Evolutionary conservation across 768 basidiomycete species (phyloP).

Genomic region (Calocera cornea): DNA sequence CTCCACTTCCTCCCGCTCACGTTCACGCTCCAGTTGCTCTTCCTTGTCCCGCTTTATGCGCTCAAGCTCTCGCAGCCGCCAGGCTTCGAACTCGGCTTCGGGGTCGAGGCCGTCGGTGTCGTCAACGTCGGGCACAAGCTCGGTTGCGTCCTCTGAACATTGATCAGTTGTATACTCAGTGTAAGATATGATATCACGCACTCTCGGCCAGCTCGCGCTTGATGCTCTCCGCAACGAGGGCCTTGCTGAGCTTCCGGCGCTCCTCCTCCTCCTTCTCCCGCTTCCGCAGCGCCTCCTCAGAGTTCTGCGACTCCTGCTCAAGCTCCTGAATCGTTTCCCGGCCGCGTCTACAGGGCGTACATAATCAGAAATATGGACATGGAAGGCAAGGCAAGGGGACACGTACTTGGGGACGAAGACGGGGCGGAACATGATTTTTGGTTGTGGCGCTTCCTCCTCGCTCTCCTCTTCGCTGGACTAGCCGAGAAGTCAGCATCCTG

Average conservation of each 20-base stretch:
- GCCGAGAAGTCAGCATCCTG: conserved; percentile 7
- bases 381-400: not conserved
- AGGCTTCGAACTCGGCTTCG: conserved; percentile 81
- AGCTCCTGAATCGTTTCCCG: conserved; percentile 57
- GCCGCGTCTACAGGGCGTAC: conserved; percentile 41
- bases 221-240: conserved; percentile 90
- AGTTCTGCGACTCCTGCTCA: conserved; percentile 52
- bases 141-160: conserved; percentile 71
- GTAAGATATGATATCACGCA: conserved; percentile 28
- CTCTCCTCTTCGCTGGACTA: conserved; percentile 79
- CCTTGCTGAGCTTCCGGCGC: conserved; percentile 74
- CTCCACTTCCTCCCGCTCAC: conserved; percentile 84
- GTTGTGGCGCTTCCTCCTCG: conserved; percentile 66
- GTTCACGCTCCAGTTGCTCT: conserved; percentile 62
- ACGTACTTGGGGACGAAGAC: conserved; percentile 89
- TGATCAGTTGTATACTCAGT: not conserved
- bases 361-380: not conserved
- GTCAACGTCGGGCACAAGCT: conserved; percentile 73
- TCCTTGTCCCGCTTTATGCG: conserved; percentile 92
- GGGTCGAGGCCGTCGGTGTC: conserved; percentile 92
- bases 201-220: conserved; percentile 82
- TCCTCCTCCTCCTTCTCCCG: conserved; percentile 69
- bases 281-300: conserved; percentile 56
- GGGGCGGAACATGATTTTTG: conserved; percentile 71
- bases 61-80: conserved; percentile 87